A percentile compares a stretch with the other conserved stretches of the same genome.
Conservation (phyloP, 2,329 filamentous ascomycete genomes). For the Akanthomyces dipterigenus region DNA sequence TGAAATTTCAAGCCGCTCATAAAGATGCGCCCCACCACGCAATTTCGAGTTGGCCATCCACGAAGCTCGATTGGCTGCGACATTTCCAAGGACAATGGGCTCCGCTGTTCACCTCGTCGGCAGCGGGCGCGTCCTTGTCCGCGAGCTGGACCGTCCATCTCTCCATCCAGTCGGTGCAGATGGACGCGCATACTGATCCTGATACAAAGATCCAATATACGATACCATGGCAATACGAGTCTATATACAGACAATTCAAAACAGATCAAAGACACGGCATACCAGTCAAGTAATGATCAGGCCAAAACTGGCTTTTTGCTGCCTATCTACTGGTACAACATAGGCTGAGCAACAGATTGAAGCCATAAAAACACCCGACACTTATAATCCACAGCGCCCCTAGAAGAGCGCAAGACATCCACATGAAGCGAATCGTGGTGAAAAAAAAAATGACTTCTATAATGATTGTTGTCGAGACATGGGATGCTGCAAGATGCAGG, state of each 20-base stretch:
- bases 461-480: constrained; percentile 10
- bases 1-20: neutral
- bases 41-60: neutral
- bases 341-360: neutral
- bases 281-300: neutral
- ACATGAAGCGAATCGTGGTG: constrained; percentile 2
- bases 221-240: too few relatives aligned
- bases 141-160: too few relatives aligned
- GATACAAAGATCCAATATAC: too few relatives aligned
- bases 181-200: too few relatives aligned
- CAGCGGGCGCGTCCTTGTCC: neutral
- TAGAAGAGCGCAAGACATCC: constrained; percentile 2
- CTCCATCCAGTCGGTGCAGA: too few relatives aligned
- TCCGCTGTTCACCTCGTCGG: neutral
- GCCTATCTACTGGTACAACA: neutral
- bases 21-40: neutral
- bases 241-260: neutral
- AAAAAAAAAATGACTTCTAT: constrained; percentile 6
- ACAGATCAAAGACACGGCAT: too few relatives aligned
- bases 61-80: neutral
- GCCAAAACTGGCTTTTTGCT: constrained; percentile 11
- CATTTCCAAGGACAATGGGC: too few relatives aligned
- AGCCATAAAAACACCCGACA: constrained; percentile 6
- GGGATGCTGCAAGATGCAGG: constrained; percentile 8
- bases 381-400: neutral